Percentiles rank a stretch among this genome's conserved stretches.
Evolutionary conservation across 441 rosid genomes (phyloP).

Genomic region (Populus hybrid): DNA sequence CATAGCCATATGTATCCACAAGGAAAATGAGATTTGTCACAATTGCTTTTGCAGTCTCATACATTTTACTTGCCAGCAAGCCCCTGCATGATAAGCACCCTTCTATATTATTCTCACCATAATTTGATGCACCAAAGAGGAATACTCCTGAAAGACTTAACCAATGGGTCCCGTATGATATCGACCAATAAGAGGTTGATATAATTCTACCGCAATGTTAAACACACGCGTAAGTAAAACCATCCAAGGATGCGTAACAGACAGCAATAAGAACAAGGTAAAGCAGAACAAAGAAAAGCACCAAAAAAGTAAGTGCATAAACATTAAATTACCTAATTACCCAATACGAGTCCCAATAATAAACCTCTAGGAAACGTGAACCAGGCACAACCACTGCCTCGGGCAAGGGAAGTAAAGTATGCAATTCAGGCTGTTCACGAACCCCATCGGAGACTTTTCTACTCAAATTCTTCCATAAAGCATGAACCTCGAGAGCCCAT

Average conservation of each 20-base stretch:
- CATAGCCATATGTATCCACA: conserved; percentile 61
- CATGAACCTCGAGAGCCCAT: conserved; percentile 83
- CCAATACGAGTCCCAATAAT: conserved; percentile 98
- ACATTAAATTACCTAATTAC: conserved; percentile 56
- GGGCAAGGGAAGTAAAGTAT: conserved; percentile 79
- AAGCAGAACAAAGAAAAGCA: neutral
- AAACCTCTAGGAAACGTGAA: conserved; percentile 81
- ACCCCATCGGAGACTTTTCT: conserved; percentile 55
- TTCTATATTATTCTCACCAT: neutral
- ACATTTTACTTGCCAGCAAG: conserved; percentile 77
- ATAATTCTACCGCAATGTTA: neutral
- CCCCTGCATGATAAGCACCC: conserved; percentile 49
- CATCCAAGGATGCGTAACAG: neutral
- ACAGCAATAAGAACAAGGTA: neutral
- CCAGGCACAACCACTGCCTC: conserved; percentile 68
- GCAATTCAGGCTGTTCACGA: conserved; percentile 46
- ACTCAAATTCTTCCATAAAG: conserved; percentile 74
- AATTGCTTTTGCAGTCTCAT: conserved; percentile 63
- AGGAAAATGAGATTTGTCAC: conserved; percentile 70
- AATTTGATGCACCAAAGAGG: neutral
- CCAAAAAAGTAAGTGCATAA: neutral
- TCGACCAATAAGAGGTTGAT: neutral
- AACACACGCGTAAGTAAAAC: neutral
- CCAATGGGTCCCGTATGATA: neutral
- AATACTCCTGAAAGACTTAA: neutral